Percentiles rank a stretch among this genome's conserved stretches.
These are phyloP conservation scores for Gossypium raimondii DNA, from an alignment of 345 rosid species.

Conservation along the genomic window DNA sequence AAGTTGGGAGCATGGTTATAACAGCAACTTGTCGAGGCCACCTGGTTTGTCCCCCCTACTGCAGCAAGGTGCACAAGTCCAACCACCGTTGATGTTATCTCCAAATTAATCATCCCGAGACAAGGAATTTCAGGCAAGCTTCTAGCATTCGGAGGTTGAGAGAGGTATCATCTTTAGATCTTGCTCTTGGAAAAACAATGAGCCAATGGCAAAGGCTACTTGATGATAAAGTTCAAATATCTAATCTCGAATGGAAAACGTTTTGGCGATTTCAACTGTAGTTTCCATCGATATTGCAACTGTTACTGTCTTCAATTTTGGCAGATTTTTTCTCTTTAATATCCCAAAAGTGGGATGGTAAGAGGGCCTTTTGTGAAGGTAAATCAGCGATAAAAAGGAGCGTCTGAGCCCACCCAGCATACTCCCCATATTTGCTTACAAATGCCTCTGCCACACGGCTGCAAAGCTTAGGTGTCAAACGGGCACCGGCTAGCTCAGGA, in stretches of 20 bases:
- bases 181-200: background rate
- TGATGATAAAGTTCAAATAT: background rate
- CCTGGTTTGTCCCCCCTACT: background rate
- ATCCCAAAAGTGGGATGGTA: conserved; percentile 44
- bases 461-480: conserved; percentile 64
- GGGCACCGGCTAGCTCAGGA: conserved; percentile 81
- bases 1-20: background rate
- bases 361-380: conserved; percentile 70
- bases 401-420: conserved; percentile 99
- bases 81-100: background rate
- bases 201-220: background rate
- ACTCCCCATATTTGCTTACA: conserved; percentile 79
- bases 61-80: background rate
- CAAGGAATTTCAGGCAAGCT: background rate
- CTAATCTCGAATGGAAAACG: background rate
- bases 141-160: background rate
- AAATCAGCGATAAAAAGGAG: conserved; percentile 82
- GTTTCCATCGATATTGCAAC: conserved; percentile 17
- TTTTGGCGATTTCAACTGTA: background rate
- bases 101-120: background rate
- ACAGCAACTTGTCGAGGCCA: conserved; percentile 12
- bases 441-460: conserved; percentile 83
- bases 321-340: conserved; percentile 31
- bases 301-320: conserved; percentile 21
- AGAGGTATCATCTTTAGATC: conserved; percentile 5